Evolutionary conservation across 495 filamentous ascomycete species (phyloP).

Genomic region (Cercophora scortea): DNA sequence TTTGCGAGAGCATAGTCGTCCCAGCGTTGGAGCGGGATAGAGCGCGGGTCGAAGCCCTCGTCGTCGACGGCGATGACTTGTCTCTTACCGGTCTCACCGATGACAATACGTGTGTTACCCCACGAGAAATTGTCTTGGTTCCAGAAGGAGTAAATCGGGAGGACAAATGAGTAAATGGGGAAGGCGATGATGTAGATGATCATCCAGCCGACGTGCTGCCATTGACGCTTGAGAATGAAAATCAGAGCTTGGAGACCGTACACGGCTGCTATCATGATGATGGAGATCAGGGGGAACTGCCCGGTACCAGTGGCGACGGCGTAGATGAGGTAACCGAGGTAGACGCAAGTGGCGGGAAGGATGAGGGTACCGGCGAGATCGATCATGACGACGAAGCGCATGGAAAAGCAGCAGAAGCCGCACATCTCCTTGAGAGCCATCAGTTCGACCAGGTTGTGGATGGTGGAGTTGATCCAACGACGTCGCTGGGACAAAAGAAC

Average conservation of each 20-base stretch:
- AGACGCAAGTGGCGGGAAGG: constrained; percentile 83
- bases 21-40: constrained; percentile 92
- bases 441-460: constrained; percentile 90
- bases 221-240: constrained; percentile 92
- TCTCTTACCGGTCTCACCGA: constrained; percentile 86
- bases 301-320: constrained; percentile 60
- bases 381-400: constrained; percentile 95
- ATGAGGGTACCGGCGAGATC: constrained; percentile 92
- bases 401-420: constrained; percentile 98
- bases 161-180: constrained; percentile 85
- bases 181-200: constrained; percentile 93
- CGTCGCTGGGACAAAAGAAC: constrained; percentile 90
- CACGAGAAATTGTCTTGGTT: constrained; percentile 97
- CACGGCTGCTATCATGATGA: constrained; percentile 80
- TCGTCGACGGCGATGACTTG: constrained; percentile 82
- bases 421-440: constrained; percentile 85
- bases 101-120: constrained; percentile 96
- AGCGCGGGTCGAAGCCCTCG: constrained; percentile 80
- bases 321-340: constrained; percentile 88
- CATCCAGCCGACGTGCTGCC: constrained; percentile 99
- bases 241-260: constrained; percentile 95
- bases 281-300: constrained; percentile 76
- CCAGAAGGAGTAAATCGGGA: constrained; percentile 98
- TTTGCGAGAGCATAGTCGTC: constrained; percentile 93
- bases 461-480: constrained; percentile 97